phyloP scores from a whole-genome alignment of 2,329 filamentous ascomycete genomes.

The Neonectria neomacrospora region DNA sequence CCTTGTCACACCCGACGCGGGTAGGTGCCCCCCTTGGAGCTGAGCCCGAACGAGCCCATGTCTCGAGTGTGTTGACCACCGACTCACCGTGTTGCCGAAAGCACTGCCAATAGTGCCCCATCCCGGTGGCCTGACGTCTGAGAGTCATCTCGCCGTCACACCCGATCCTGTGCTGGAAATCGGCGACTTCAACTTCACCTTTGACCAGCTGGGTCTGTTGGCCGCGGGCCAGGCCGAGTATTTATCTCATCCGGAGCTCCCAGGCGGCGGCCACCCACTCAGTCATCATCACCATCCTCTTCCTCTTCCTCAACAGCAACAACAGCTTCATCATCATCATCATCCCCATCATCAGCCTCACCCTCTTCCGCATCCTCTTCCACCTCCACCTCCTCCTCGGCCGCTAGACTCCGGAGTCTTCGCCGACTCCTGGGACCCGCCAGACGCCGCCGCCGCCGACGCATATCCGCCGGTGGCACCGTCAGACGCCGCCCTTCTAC shows the following conservation, averaged over 20 bases:
- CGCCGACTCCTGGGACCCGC: conserved; percentile 40
- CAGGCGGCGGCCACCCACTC: conserved; percentile 23
- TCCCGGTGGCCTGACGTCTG: conserved; percentile 37
- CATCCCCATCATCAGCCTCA: background rate
- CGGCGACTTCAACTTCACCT: conserved; percentile 50
- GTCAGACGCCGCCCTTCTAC: conserved; percentile 20
- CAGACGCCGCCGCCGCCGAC: conserved; percentile 29
- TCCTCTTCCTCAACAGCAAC: background rate
- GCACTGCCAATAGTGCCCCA: conserved; percentile 45
- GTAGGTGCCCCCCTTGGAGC: conserved; percentile 45
- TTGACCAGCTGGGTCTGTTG: conserved; percentile 50
- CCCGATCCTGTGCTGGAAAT: conserved; percentile 46
- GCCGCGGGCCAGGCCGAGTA: conserved; percentile 38
- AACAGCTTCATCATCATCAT: background rate
- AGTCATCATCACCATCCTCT: conserved; percentile 17
- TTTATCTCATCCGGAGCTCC: conserved; percentile 46
- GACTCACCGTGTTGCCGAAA: conserved; percentile 44
- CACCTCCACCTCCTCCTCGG: background rate
- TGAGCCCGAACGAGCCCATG: conserved; percentile 13
- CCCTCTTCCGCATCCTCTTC: conserved; percentile 1
- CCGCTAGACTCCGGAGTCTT: conserved; percentile 29
- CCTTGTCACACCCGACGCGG: conserved; percentile 49
- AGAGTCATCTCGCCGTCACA: conserved; percentile 45
- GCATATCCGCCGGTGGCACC: conserved; percentile 33
- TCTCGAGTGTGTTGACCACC: conserved; percentile 36